Conservation (phyloP, 768 basidiomycete species). For the Amanita pallidorosea region DNA sequence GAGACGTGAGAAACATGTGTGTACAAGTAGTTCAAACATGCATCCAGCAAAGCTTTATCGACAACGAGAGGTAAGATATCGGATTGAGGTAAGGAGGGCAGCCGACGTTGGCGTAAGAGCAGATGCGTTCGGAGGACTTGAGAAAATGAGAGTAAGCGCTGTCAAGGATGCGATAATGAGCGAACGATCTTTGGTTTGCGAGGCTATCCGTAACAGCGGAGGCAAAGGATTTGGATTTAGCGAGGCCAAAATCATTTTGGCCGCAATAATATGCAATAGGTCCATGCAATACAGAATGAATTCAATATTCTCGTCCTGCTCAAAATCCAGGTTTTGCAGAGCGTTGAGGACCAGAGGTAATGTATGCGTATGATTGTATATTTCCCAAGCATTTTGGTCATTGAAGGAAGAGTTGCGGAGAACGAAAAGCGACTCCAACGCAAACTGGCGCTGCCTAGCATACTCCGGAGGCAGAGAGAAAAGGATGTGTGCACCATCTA, state of each 20-base stretch:
- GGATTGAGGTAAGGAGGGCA: conserved; percentile 52
- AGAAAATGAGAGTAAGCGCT: conserved; percentile 50
- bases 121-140: conserved; percentile 44
- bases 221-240: conserved; percentile 39
- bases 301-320: conserved; percentile 60
- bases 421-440: conserved; percentile 77
- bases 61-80: conserved; percentile 63
- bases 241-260: conserved; percentile 25
- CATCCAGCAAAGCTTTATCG: conserved; percentile 61
- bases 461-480: conserved; percentile 46
- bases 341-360: conserved; percentile 56
- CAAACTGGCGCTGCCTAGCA: conserved; percentile 54
- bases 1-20: conserved; percentile 62
- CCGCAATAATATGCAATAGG: conserved; percentile 53
- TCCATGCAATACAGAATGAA: conserved; percentile 65
- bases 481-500: conserved; percentile 29
- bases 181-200: conserved; percentile 58
- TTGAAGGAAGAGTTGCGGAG: conserved; percentile 78
- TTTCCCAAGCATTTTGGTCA: conserved; percentile 52
- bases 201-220: conserved; percentile 44
- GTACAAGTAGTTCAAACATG: conserved; percentile 66
- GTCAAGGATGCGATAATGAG: conserved; percentile 59
- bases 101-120: conserved; percentile 46
- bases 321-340: conserved; percentile 47
- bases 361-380: conserved; percentile 49